Conservation (phyloP, 2,329 filamentous ascomycete genomes). For the Dactylellina sp. region DNA sequence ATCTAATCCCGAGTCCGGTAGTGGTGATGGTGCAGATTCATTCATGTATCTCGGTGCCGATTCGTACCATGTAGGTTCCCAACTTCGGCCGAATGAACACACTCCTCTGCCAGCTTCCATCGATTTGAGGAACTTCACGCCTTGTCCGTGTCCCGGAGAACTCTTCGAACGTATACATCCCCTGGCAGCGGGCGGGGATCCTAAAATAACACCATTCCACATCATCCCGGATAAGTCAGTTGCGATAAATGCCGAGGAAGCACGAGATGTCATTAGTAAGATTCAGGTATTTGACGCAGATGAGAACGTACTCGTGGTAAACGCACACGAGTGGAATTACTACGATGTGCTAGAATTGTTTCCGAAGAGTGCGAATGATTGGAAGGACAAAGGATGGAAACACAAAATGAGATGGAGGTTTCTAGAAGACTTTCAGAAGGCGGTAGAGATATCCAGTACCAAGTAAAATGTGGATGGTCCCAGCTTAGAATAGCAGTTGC, state of each 20-base stretch:
- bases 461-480: background rate
- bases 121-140: conserved; percentile 58
- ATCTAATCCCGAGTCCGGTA: conserved; percentile 46
- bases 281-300: conserved; percentile 66
- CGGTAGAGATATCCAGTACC: conserved; percentile 61
- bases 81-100: conserved; percentile 66
- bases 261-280: conserved; percentile 65
- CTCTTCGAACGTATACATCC: conserved; percentile 48
- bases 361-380: conserved; percentile 67
- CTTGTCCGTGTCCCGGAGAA: conserved; percentile 42
- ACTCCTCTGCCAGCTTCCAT: conserved; percentile 62
- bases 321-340: conserved; percentile 67
- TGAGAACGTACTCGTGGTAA: conserved; percentile 65
- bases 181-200: conserved; percentile 14
- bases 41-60: conserved; percentile 70
- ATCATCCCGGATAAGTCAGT: conserved; percentile 57
- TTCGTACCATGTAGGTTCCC: conserved; percentile 65
- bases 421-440: conserved; percentile 67
- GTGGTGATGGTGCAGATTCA: conserved; percentile 57
- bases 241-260: conserved; percentile 61
- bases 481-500: no score
- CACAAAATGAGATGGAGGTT: conserved; percentile 67
- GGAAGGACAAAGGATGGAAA: conserved; percentile 66
- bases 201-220: conserved; percentile 62
- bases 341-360: conserved; percentile 67